These are phyloP conservation scores for Asparagopsis taxiformis DNA, from an alignment of 31 red algal species.

Conservation along the genomic window DNA sequence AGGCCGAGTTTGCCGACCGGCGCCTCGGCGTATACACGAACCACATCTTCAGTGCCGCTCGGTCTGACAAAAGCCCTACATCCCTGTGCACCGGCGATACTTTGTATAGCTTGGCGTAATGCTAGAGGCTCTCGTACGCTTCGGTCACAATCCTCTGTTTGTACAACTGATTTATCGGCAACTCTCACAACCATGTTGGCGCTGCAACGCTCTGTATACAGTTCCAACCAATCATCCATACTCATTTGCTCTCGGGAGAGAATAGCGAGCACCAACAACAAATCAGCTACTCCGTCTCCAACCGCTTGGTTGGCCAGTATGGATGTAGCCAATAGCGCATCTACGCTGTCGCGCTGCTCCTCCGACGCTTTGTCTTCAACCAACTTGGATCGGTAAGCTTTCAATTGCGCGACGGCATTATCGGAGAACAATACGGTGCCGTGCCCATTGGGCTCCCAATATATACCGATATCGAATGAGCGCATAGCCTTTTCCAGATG, in stretches of 20 bases:
- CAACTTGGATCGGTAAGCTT: neutral
- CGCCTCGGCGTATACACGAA: conserved; percentile 96
- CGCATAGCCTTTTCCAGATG: conserved; percentile 82
- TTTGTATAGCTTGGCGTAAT: conserved; percentile 35
- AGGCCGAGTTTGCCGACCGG: conserved; percentile 22
- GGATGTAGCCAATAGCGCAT: conserved; percentile 36
- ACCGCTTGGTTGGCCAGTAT: conserved; percentile 91
- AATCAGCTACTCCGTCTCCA: conserved; percentile 91
- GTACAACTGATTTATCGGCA: conserved; percentile 59
- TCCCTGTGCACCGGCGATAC: conserved; percentile 12
- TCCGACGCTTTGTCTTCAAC: neutral
- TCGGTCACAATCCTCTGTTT: conserved; percentile 78
- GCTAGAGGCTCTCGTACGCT: conserved; percentile 59
- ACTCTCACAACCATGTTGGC: conserved; percentile 72
- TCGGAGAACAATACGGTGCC: conserved; percentile 90
- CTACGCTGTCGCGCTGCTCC: conserved; percentile 15
- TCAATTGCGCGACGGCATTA: conserved; percentile 11
- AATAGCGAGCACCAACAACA: conserved; percentile 74
- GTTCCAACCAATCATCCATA: conserved; percentile 64
- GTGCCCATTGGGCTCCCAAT: conserved; percentile 99
- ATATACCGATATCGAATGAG: conserved; percentile 93
- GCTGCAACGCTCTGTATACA: conserved; percentile 73
- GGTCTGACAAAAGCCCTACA: conserved; percentile 88
- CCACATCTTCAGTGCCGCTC: conserved; percentile 98
- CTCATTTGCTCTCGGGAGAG: conserved; percentile 44